Base-by-base conservation (phyloP, 2,329 filamentous ascomycete genomes). In the Colletotrichum lupini region DNA sequence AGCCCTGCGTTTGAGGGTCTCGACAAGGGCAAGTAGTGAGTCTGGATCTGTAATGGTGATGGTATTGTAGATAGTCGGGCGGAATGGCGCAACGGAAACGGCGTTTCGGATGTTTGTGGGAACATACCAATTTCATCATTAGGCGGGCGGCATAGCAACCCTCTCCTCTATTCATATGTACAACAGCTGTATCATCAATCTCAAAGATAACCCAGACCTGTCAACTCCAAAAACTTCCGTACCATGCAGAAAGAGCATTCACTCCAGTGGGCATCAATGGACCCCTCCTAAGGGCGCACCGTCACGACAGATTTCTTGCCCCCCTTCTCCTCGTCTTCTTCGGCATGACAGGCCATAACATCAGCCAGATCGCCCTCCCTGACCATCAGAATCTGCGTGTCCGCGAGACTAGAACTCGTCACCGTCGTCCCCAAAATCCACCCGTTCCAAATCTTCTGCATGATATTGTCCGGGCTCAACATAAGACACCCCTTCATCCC, bases 371-470 rank as follows among this genome's bases (percentile, higher is more conserved):
- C 81, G 19, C 81, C 79, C 78, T 87, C 86, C 52, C 80, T 75
- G 5, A 88, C 81, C 77, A 87, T 79, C 62, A 85, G 66, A 74
- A 87, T 87, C 76, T 84, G 79, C 78, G 83, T 82, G 42, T 83
- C 80, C 12, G 81, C 83, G 80, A 87, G 77, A 46, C 79, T 80
- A 37, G 82, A 82, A 65, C 77, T 83, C 56, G 80, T 84, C 60
- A 82, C 79, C 12, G 82, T 82, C 9, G 82, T 83, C 22, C 84
- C 85, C 28, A 82, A 77, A 70, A 86, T 81, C 83, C 86, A 87
- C 5, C 85, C 83, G 55, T 80, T 80, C 86, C 86, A 88, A 46
- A 87, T 83, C 80, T 84, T 85, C 78, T 87, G 84, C 76, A 88
- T 81, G 19, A 85, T 77, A 60, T 84, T 84, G 53, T 83, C 80